Percentiles rank a stretch among this genome's conserved stretches.
Conservation (phyloP, 805 yeast species). For the Candida silvatica region DNA sequence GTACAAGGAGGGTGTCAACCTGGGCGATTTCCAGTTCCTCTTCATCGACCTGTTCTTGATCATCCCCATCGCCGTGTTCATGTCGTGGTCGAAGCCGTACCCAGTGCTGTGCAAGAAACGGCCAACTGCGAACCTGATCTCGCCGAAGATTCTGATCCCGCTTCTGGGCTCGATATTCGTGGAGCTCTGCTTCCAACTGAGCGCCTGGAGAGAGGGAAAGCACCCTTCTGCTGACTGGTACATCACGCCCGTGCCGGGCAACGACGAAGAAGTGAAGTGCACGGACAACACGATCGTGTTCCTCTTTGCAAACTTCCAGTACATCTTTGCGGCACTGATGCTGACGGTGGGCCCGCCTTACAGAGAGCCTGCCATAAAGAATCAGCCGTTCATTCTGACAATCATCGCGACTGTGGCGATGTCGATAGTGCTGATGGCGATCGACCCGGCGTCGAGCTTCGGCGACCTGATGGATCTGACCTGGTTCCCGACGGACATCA, state of each 20-base stretch:
- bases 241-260: constrained; percentile 69
- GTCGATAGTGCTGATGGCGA: constrained; percentile 46
- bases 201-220: constrained; percentile 50
- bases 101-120: constrained; percentile 52
- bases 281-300: constrained; percentile 88
- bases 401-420: constrained; percentile 38
- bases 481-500: constrained; percentile 40
- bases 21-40: constrained; percentile 94
- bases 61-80: constrained; percentile 88
- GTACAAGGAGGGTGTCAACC: constrained; percentile 81
- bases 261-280: constrained; percentile 72
- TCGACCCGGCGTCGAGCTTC: constrained; percentile 41
- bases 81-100: constrained; percentile 95
- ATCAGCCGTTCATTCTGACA: constrained; percentile 63
- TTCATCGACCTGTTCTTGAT: constrained; percentile 89
- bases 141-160: constrained; percentile 80
- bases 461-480: constrained; percentile 77
- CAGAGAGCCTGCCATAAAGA: constrained; percentile 63
- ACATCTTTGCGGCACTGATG: constrained; percentile 75
- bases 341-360: constrained; percentile 92
- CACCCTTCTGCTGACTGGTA: constrained; percentile 62
- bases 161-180: constrained; percentile 69
- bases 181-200: constrained; percentile 54
- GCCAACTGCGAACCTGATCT: constrained; percentile 90
- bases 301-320: constrained; percentile 78